A percentile compares a stretch with the other conserved stretches of the same genome.
Conservation (phyloP, 345 rosid species). For the Bruguiera gymnorhiza region DNA sequence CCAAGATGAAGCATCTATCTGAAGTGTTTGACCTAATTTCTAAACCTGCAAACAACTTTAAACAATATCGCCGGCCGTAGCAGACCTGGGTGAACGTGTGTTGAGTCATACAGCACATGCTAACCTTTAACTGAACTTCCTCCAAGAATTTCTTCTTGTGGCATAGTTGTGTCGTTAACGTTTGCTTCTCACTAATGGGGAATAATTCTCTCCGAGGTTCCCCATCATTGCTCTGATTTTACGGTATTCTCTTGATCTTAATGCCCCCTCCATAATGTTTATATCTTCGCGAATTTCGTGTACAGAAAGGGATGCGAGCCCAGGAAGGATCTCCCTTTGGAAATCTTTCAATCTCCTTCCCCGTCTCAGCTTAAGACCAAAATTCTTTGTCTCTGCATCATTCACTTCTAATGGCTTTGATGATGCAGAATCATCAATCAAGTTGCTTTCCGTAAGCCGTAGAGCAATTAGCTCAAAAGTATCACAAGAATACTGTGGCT, state of each 20-base stretch:
- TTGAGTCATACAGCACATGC: not conserved
- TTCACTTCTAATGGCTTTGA: constrained; percentile 52
- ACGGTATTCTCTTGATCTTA: constrained; percentile 78
- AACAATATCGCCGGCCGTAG: not conserved
- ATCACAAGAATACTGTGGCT: constrained; percentile 46
- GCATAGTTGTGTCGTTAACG: constrained; percentile 27
- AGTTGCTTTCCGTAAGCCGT: constrained; percentile 45
- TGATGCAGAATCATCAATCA: constrained; percentile 45
- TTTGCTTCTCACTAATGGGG: constrained; percentile 35
- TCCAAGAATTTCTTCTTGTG: constrained; percentile 25
- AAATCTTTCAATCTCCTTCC: constrained; percentile 86
- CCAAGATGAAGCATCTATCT: not conserved
- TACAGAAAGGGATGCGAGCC: constrained; percentile 57
- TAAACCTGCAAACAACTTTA: not conserved
- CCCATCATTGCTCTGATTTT: constrained; percentile 46
- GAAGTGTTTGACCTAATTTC: constrained; percentile 4
- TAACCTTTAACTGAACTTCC: constrained; percentile 12
- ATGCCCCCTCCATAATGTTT: constrained; percentile 61
- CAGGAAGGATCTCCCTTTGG: constrained; percentile 69
- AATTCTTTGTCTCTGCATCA: constrained; percentile 40
- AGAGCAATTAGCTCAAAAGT: constrained; percentile 54
- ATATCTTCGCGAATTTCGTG: constrained; percentile 73
- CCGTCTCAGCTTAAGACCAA: constrained; percentile 55
- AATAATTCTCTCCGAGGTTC: constrained; percentile 39
- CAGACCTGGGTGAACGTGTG: not conserved